Evolutionary conservation across 2,329 filamentous ascomycete species (phyloP), one percentile per base, ranked within the genome.

Genomic region (Aspergillus sp.): DNA sequence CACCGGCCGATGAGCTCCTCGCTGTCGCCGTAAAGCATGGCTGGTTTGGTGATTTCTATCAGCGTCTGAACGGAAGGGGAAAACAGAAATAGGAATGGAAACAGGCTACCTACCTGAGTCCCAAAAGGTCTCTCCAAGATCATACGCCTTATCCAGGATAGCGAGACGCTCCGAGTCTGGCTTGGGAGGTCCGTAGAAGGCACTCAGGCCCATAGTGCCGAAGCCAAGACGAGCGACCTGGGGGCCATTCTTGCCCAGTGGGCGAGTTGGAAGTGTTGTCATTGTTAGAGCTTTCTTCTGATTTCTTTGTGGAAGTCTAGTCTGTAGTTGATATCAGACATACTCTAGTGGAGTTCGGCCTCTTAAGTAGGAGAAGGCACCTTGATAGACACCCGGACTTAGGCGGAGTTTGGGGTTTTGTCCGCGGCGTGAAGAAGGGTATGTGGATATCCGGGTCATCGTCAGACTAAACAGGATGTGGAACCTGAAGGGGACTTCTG

Each of bases 1-100:
- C 81, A 84, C 63, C 75, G 75, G 0, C 79, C 79, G 3, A 84
- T 39, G 0, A 83, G 62, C 4, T 78, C 75, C 63, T 84, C 81
- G 54, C 67, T 77, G 52, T 80, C 77, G 7, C 70, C 75, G 52
- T 84, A 83, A 9, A 77, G 63, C 37, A 72, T 64, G 44, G 68
- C 66, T 63, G 49, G 8, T 12, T 35, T 35, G 4, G 4, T 23
- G 23, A 50, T 46, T 55, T 43, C 27, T 33, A 31, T 31, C 2
- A 27, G 24, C 24, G 3, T 27, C 24, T 8, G 24, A 27, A 3
- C 24, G 23, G 31, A 35, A 9, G 21, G 21, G 21, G 21, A 3
- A 33, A 14, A 15, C 5, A 24, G 7, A 37, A n/a, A 27, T 23
- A 15, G n/a, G 3, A 17, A 12, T 23, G 17, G 23, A 51, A 46